Conservation (phyloP, 306 rosid species). For the Bauhinia variegata region DNA sequence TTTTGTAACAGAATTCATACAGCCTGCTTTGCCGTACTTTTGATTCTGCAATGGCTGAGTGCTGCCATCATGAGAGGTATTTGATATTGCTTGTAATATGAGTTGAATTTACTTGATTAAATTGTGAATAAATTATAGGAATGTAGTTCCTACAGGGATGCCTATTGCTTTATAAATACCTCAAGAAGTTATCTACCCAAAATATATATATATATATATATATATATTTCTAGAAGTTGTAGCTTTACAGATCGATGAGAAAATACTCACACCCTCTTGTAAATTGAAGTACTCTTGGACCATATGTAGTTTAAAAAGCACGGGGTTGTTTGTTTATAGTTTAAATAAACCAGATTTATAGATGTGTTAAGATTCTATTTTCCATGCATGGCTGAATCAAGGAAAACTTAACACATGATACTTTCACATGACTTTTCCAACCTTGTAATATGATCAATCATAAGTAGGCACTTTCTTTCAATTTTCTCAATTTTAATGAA, state of each 20-base stretch:
- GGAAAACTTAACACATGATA: conserved; percentile 12
- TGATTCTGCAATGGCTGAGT: conserved; percentile 88
- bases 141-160: conserved; percentile 3
- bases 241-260: background rate
- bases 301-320: conserved; percentile 22
- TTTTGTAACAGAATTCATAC: conserved; percentile 74
- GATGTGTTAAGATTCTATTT: conserved; percentile 3
- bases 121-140: background rate
- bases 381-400: conserved; percentile 7
- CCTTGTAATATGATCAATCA: conserved; percentile 10
- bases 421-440: background rate
- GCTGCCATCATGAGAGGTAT: conserved; percentile 97
- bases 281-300: background rate
- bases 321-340: background rate
- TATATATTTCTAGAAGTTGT: conserved; percentile 6
- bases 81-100: conserved; percentile 16
- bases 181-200: too few species aligned
- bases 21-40: conserved; percentile 79
- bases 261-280: background rate
- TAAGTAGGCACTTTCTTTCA: conserved; percentile 6
- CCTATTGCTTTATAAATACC: background rate
- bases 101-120: conserved; percentile 11
- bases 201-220: background rate
- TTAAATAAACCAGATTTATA: conserved; percentile 1
- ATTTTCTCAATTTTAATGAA: conserved; percentile 15